Conservation (phyloP, 2,329 filamentous ascomycete genomes). For the Colletotrichum godetiae region DNA sequence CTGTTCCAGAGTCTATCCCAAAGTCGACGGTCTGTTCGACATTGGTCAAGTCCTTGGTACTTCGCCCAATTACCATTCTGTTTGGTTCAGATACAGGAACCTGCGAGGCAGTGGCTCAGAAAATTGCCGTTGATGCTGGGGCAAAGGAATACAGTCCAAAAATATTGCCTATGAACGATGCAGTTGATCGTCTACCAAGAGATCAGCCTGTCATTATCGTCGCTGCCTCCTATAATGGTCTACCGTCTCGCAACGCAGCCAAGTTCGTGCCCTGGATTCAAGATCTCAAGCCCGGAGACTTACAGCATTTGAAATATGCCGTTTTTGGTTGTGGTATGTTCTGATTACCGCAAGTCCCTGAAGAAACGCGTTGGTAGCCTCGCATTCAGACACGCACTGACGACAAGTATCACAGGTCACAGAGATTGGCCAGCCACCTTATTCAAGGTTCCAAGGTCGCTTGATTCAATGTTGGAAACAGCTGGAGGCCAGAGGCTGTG, state of each 20-base stretch:
- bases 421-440: too few species aligned
- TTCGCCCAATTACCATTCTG: too few species aligned
- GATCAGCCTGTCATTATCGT: constrained; percentile 71
- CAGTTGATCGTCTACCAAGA: constrained; percentile 65
- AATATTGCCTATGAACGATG: constrained; percentile 67
- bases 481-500: neutral
- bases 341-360: too few species aligned
- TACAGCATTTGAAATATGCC: constrained; percentile 65
- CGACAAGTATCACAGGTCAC: neutral
- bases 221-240: constrained; percentile 75
- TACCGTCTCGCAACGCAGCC: constrained; percentile 75
- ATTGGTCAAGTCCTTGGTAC: too few species aligned
- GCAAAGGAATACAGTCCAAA: constrained; percentile 63
- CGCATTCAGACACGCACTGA: constrained; percentile 73
- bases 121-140: constrained; percentile 65
- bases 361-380: constrained; percentile 69
- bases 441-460: too few species aligned
- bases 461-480: neutral
- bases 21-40: too few species aligned
- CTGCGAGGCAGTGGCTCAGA: constrained; percentile 64
- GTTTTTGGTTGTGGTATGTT: constrained; percentile 71
- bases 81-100: too few species aligned
- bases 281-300: constrained; percentile 45
- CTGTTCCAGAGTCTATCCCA: too few species aligned
- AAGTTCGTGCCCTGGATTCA: constrained; percentile 74